Evolutionary conservation across 805 yeast species (phyloP), one percentile per base, ranked within the genome.

Genomic region (Tetrapisispora phaffii): DNA sequence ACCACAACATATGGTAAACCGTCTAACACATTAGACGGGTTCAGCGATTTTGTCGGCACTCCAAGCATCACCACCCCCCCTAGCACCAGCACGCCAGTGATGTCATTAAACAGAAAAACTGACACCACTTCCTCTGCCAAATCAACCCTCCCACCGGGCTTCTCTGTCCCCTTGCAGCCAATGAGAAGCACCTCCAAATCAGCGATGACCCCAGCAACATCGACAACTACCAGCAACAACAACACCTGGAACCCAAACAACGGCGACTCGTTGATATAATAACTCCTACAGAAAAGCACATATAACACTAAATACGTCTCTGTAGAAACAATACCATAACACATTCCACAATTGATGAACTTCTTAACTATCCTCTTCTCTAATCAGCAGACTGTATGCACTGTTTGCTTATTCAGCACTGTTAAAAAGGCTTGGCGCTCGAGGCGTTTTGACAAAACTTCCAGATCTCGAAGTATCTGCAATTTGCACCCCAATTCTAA

Each of bases 141-240:
- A 28, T 23, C 26, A 21, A 41, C 40, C 13, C 52, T 66, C 8
- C 74, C 74, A 17, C 75, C 74, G 1, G 74, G 75, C 6, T 70
- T 70, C 44, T 67, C 70, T 1, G 58, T 62, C 28, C 52, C 67
- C 7, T 47, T 69, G 26, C 72, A 56, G 41, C 71, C 62, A 31
- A 63, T 47, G 50, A 64, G 47, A 35, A 53, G 50, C 28, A 47
- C 41, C 9, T 34, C 37, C 19, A 26, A 22, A 15, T 44, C 41
- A 41, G 13, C 34, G 19, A 32, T 6, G 3, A 28, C 31, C 4
- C 4, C 13, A 12, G n/a, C 6, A 28, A 10, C 31, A 12, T 3
- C 10, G 31, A 28, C 6, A 28, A 10, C 31, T n/a, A 5, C 10
- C n/a, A 28, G 13, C 13, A 7, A 36, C 32, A 38, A 9, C 21